phyloP scores from a whole-genome alignment of 73 alveolate genomes.

The Paramecium sonneborni region DNA sequence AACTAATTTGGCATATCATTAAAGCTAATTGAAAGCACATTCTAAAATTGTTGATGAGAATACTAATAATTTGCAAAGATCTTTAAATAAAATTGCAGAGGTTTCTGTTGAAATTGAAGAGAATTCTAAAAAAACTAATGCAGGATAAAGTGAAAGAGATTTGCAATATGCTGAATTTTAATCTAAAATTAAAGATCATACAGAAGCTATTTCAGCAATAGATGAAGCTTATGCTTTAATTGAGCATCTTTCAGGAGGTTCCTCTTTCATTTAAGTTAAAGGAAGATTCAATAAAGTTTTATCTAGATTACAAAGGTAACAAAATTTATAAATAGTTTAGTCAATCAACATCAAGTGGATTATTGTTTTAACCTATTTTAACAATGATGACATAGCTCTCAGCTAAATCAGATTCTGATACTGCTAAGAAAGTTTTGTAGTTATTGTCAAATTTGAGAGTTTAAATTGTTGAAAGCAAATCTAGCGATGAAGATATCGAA shows the following conservation, averaged over 20 bases:
- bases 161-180: constrained; percentile 51
- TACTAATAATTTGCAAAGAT: background rate
- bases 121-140: constrained; percentile 38
- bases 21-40: constrained; percentile 44
- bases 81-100: constrained; percentile 46
- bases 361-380: constrained; percentile 35
- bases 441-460: constrained; percentile 53
- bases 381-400: constrained; percentile 42
- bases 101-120: constrained; percentile 58
- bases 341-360: background rate
- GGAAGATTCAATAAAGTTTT: constrained; percentile 37
- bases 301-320: constrained; percentile 6
- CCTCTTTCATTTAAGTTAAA: constrained; percentile 50
- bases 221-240: constrained; percentile 56
- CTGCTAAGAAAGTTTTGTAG: constrained; percentile 33
- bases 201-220: constrained; percentile 37
- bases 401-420: constrained; percentile 17
- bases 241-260: constrained; percentile 44
- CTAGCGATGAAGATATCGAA: constrained; percentile 51
- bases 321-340: background rate
- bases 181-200: constrained; percentile 35
- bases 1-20: constrained; percentile 41
- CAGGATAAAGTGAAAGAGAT: constrained; percentile 55
- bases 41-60: constrained; percentile 28
- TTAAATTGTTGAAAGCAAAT: constrained; percentile 39